Evolutionary conservation across 805 yeast species (phyloP), one percentile per base, ranked within the genome.

Genomic region (Cyberlindnera suaveolens): DNA sequence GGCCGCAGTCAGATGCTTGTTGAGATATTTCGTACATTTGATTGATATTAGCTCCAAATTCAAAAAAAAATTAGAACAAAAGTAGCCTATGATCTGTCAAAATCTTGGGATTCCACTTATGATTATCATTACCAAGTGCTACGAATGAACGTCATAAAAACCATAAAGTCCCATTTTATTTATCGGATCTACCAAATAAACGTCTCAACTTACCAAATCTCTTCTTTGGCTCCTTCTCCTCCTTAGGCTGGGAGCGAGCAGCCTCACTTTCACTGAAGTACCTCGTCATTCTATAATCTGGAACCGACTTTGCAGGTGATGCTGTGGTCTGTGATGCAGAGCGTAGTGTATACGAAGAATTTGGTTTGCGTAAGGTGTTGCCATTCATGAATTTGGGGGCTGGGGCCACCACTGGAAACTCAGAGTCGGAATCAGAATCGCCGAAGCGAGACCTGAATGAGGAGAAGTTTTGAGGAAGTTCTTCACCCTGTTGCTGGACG

Each of bases 371-470:
- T 29, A 58, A 41, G 15, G 53, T 48, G 14, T 38, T 44, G 6
- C 33, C 18, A 18, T 30, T 31, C 14, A 26, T 17, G 16, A 31
- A 31, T n/a, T 23, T n/a, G 17, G 54, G 53, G 5, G 55, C 53
- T 20, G 58, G 53, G 3, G 51, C 47, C 5, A 34, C 43, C 11
- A 46, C 20, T 11, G 62, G 60, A 20, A 51, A 54, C 17, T 72
- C 78, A 13, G 58, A 58, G 36, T 80, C 86, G 13, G 82, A 80
- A 53, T 80, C 85, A 3, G 85, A 78, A 55, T 82, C 88, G 5
- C 67, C 68, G 48, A 80, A 74, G 51, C 86, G 68, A 1, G 87
- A 80, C 44, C 64, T 72, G 60, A 47, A 47, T 15, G 14, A 31
- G 17, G 14, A 5, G 6, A 4, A 11, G 31, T 29, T 17, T 26